Evolutionary conservation across 768 basidiomycete species (phyloP), one percentile per base, ranked within the genome.

Genomic region (Sarcodon sp.): DNA sequence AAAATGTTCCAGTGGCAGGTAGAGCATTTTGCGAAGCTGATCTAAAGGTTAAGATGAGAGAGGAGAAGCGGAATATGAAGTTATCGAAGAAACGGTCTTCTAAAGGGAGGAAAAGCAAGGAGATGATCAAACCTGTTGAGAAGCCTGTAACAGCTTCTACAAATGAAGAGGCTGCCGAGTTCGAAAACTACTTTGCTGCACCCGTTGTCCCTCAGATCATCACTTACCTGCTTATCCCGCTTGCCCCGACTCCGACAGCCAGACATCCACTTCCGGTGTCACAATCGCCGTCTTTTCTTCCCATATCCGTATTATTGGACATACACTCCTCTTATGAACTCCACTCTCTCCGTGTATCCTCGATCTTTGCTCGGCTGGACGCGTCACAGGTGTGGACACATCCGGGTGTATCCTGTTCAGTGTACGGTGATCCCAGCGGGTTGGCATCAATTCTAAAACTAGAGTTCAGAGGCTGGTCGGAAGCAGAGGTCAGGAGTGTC

Each of bases 11-110:
- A 6, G 64, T 92, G n/a, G 72, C 77, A 1, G 75, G 74, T 7
- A 75, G 89, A 27, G 80, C 88, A 3, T 66, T 89, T 38, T 79
- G 77, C 59, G 82, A 88, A 59, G 79, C 76, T 0, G 84, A 88
- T 57, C 76, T 77, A 71, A 79, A 87, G 37, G 33, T 79, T 21
- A 72, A 76, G 52, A 61, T 67, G 54, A 69, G 66, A 51, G 69
- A 78, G 62, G 72, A 75, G 51, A 43, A 50, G 11, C 35, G 48
- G 21, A 16, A 54, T 49, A 43, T 55, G 53, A 58, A 60, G 51
- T 46, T 51, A 15, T 44, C 34, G 37, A 55, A 58, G 51, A 58
- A 57, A 45, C 45, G 53, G 33, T 44, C 33, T 8, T 43, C 45
- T 12, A 59, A 59, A 48, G 50, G 49, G 39, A 31, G 33, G 6